These are phyloP conservation scores for Simmondsia chinensis DNA, from an alignment of 148 eudicot genomes.

Conservation along the genomic window DNA sequence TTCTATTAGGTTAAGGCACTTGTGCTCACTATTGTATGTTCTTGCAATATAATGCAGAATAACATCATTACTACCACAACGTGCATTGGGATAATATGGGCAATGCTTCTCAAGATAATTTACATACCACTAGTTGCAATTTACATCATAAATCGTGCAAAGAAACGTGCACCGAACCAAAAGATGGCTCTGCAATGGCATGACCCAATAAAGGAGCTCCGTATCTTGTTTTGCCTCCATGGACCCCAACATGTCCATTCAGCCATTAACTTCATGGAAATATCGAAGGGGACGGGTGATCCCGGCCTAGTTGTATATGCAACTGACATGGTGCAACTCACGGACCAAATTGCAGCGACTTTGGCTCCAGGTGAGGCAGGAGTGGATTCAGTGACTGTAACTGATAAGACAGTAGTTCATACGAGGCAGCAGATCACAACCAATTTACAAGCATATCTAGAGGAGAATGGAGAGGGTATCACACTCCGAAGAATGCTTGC, in stretches of 20 bases:
- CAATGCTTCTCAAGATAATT: slow-evolving; percentile 47
- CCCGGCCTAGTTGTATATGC: slow-evolving; percentile 73
- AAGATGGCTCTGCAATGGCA: slow-evolving; percentile 84
- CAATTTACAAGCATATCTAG: slow-evolving; percentile 27
- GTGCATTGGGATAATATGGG: slow-evolving; percentile 52
- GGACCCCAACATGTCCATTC: slow-evolving; percentile 56
- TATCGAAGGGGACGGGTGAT: slow-evolving; percentile 51
- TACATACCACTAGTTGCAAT: slow-evolving; percentile 64
- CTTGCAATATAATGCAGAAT: slow-evolving; percentile 30
- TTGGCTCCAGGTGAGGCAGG: slow-evolving; percentile 41
- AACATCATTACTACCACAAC: slow-evolving; percentile 37
- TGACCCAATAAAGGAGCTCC: slow-evolving; percentile 46
- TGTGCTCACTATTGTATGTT: too few species aligned
- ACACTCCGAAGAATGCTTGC: slow-evolving; percentile 43
- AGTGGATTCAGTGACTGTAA: slow-evolving; percentile 36
- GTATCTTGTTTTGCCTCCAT: slow-evolving; percentile 53
- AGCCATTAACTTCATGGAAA: slow-evolving; percentile 60
- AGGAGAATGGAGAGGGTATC: slow-evolving; percentile 40
- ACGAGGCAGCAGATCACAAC: slow-evolving; percentile 48
- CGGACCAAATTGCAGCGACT: slow-evolving; percentile 58
- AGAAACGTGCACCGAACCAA: slow-evolving; percentile 52
- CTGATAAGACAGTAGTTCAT: slow-evolving; percentile 37
- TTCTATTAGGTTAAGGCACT: too few species aligned
- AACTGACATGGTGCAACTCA: slow-evolving; percentile 76
- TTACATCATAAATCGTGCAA: slow-evolving; percentile 61